phyloP scores from a whole-genome alignment of 495 filamentous ascomycete species.

The Tuber magnatum region DNA sequence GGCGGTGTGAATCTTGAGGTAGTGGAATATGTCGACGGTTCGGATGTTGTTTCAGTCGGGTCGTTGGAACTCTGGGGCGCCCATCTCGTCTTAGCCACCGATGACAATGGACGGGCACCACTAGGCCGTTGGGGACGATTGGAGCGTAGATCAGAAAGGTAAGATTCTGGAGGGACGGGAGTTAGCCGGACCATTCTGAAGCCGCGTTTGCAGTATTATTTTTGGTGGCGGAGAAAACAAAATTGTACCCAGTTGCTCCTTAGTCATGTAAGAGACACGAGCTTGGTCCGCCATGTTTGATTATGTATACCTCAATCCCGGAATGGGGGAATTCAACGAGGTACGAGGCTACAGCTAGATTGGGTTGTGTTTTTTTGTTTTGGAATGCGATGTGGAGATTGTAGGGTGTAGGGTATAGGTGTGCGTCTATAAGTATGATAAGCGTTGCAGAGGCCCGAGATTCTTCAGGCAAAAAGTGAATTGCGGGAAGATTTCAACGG shows the following conservation, averaged over 20 bases:
- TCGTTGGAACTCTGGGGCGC: slow-evolving; percentile 21
- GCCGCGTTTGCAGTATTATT: not conserved
- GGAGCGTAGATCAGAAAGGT: slow-evolving; percentile 70
- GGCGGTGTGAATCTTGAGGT: slow-evolving; percentile 45
- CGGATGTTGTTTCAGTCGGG: slow-evolving; percentile 40
- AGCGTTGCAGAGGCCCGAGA: not conserved
- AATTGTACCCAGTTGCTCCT: slow-evolving; percentile 71
- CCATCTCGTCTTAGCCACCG: slow-evolving; percentile 42
- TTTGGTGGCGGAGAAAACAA: slow-evolving; percentile 33
- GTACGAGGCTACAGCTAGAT: not conserved
- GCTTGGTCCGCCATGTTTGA: slow-evolving; percentile 32
- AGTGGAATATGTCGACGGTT: slow-evolving; percentile 51
- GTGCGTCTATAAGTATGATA: not conserved
- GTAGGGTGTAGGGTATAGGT: not conserved
- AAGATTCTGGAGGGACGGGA: slow-evolving; percentile 52
- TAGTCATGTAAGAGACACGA: slow-evolving; percentile 63
- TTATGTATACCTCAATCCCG: slow-evolving; percentile 4
- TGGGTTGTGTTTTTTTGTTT: not conserved
- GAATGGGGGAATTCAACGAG: slow-evolving; percentile 9
- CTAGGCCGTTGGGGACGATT: slow-evolving; percentile 68
- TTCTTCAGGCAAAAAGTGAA: not conserved
- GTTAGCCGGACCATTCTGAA: slow-evolving; percentile 39
- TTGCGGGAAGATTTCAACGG: not conserved
- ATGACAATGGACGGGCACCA: slow-evolving; percentile 71
- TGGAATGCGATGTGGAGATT: not conserved